Evolutionary conservation across 2,329 filamentous ascomycete genomes (phyloP).

Genomic region (Gaeumannomyces tritici): DNA sequence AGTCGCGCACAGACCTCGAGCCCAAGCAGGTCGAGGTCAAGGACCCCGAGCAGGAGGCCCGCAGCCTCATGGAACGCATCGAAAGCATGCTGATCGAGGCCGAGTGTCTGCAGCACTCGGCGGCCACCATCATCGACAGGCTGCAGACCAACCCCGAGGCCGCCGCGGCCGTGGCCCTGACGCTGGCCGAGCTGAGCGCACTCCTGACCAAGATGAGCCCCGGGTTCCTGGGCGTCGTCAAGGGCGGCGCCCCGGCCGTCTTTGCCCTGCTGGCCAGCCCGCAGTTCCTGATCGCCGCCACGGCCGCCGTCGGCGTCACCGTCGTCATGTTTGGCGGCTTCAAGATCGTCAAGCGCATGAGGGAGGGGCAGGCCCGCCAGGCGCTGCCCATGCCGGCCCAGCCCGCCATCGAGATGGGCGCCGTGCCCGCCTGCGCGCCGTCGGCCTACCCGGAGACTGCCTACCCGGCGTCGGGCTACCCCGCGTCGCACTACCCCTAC

Average conservation of each 20-base stretch:
- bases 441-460: too few relatives aligned
- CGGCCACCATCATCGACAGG: constrained; percentile 70
- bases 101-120: constrained; percentile 79
- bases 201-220: constrained; percentile 79
- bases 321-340: constrained; percentile 93
- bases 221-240: constrained; percentile 63
- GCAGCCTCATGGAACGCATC: constrained; percentile 59
- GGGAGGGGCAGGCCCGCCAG: constrained; percentile 25
- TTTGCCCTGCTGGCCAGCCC: constrained; percentile 81
- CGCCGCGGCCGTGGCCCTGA: constrained; percentile 86
- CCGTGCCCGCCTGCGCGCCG: neutral
- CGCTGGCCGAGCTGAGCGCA: constrained; percentile 81
- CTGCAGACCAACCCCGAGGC: constrained; percentile 67
- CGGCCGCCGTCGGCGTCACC: constrained; percentile 84
- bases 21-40: constrained; percentile 39
- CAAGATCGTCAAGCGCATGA: constrained; percentile 90
- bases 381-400: constrained; percentile 16
- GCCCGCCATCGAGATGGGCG: constrained; percentile 3
- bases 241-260: constrained; percentile 73
- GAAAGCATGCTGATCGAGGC: constrained; percentile 76
- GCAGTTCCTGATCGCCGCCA: constrained; percentile 88
- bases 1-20: constrained; percentile 36
- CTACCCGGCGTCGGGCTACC: neutral
- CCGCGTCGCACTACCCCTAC: neutral
- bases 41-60: constrained; percentile 29